Evolutionary conservation across 2,329 filamentous ascomycete species (phyloP).

Genomic region (Dichotomopilus funicola): DNA sequence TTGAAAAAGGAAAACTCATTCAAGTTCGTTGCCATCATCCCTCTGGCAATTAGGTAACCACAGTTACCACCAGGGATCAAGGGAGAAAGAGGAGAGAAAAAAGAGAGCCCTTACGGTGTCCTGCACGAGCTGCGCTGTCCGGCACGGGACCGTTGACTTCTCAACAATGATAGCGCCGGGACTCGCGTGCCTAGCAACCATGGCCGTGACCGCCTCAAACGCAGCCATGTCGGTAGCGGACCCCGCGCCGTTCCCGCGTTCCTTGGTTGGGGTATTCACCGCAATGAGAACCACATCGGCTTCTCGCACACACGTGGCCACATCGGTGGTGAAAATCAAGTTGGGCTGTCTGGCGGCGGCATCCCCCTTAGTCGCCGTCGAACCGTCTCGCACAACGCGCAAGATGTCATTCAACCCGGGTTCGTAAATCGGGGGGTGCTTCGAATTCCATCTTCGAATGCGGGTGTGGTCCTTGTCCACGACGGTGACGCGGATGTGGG

Average conservation of each 20-base stretch:
- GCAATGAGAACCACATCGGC: conserved; percentile 5
- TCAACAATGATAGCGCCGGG: conserved; percentile 5
- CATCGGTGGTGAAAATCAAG: conserved; percentile 1
- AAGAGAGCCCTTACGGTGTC: not conserved
- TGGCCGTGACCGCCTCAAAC: conserved; percentile 1
- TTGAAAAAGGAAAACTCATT: not conserved
- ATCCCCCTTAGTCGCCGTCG: not conserved
- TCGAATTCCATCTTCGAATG: conserved; percentile 5
- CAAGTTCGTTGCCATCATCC: not conserved
- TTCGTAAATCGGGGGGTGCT: conserved; percentile 4
- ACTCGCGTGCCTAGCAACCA: not conserved
- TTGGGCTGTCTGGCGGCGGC: not conserved
- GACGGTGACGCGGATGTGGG: conserved; percentile 5
- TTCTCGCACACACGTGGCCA: not conserved
- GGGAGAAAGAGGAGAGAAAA: not conserved
- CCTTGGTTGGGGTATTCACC: conserved; percentile 8
- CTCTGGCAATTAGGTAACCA: no score
- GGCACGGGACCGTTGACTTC: conserved; percentile 5
- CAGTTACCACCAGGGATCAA: no score
- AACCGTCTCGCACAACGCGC: conserved; percentile 6
- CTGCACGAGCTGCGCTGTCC: conserved; percentile 6
- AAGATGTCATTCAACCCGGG: not conserved
- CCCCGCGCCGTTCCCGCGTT: not conserved
- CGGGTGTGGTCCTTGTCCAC: conserved; percentile 3
- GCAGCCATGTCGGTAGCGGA: conserved; percentile 5